A percentile compares a stretch with the other conserved stretches of the same genome.
phyloP scores from a whole-genome alignment of 345 rosid genomes.

The Hevea brasiliensis region DNA sequence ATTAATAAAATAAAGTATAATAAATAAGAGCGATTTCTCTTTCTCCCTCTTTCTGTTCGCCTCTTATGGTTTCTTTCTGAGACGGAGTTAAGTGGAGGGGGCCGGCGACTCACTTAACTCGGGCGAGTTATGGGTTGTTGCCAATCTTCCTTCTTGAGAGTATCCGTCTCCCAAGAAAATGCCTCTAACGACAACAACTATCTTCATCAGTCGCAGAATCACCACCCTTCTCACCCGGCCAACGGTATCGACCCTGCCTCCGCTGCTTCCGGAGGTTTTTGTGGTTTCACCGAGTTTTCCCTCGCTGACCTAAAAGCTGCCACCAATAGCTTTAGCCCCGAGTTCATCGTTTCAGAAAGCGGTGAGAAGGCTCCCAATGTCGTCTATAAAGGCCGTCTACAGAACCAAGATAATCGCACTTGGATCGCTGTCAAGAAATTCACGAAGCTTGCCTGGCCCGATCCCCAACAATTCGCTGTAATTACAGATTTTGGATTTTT shows the following conservation, averaged over 20 bases:
- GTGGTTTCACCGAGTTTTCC: slow-evolving; percentile 64
- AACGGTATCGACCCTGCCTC: slow-evolving; percentile 9
- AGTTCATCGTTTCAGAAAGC: slow-evolving; percentile 68
- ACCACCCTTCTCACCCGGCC: slow-evolving; percentile 7
- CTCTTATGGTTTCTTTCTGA: slow-evolving; percentile 1
- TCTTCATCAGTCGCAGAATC: not conserved
- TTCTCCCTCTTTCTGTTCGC: not conserved
- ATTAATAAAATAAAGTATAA: not conserved
- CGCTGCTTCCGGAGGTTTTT: slow-evolving; percentile 18
- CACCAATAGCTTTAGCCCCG: slow-evolving; percentile 73
- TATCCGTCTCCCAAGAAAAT: not conserved
- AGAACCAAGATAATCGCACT: slow-evolving; percentile 37
- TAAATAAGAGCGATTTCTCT: not conserved
- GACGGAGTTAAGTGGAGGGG: not conserved
- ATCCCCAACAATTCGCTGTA: slow-evolving; percentile 84
- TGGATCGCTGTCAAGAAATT: slow-evolving; percentile 83
- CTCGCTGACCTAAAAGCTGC: slow-evolving; percentile 74
- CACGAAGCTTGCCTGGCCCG: slow-evolving; percentile 78
- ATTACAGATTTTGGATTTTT: not conserved
- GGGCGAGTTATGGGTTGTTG: slow-evolving; percentile 32
- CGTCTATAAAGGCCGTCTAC: slow-evolving; percentile 76
- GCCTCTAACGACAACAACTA: not conserved
- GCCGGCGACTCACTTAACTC: slow-evolving; percentile 11
- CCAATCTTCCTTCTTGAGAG: slow-evolving; percentile 17
- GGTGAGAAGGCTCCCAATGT: slow-evolving; percentile 75